Conservation (phyloP, 83 land plant species). For the Picea abies region DNA sequence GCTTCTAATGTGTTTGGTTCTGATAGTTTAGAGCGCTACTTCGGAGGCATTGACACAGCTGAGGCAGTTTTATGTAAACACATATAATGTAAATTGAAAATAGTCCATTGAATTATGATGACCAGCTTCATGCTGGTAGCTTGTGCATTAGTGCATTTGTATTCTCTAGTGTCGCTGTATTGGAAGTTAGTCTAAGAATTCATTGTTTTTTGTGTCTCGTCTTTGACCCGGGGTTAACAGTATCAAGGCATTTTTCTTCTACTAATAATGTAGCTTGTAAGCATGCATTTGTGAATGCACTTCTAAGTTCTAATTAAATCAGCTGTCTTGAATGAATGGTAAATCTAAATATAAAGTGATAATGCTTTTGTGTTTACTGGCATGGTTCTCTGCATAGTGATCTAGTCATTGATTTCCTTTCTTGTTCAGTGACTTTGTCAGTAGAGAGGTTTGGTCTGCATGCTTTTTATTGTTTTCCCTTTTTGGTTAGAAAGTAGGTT, state of each 20-base stretch:
- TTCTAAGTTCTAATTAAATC: background rate
- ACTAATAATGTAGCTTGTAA: background rate
- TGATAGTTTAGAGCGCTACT: conserved; percentile 62
- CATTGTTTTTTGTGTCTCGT: background rate
- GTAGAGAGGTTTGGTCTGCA: too few species aligned
- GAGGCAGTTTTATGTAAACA: conserved; percentile 14
- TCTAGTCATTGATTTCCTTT: background rate
- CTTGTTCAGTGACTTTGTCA: background rate
- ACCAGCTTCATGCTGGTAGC: background rate
- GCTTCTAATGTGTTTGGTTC: conserved; percentile 58
- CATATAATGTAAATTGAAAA: background rate
- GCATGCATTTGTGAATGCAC: background rate
- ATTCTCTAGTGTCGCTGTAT: conserved; percentile 10
- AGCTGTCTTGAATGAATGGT: background rate
- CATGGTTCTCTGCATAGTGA: background rate
- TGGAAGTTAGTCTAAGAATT: background rate
- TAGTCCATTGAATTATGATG: conserved; percentile 9
- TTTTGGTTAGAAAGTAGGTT: too few species aligned
- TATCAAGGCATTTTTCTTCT: background rate
- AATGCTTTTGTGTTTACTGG: background rate
- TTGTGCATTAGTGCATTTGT: conserved; percentile 7
- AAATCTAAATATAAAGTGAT: background rate
- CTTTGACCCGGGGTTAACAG: background rate
- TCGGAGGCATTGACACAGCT: conserved; percentile 17
- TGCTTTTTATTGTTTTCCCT: too few species aligned